Evolutionary conservation across 768 basidiomycete genomes (phyloP).

Genomic region (Podaxis carcinomalis): DNA sequence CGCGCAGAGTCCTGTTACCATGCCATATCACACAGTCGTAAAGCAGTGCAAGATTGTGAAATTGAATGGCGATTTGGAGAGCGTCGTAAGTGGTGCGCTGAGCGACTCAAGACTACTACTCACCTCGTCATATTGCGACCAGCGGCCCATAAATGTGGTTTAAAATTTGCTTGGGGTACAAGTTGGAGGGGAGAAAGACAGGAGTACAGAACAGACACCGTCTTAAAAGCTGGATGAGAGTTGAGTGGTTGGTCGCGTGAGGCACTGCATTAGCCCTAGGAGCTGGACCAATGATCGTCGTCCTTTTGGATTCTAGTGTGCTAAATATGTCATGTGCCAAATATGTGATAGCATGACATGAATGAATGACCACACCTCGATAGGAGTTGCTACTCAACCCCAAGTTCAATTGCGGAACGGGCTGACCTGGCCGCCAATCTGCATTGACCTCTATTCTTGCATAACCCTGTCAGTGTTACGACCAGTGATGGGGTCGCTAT

Average conservation of each 20-base stretch:
- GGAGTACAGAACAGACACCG: neutral
- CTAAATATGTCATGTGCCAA: neutral
- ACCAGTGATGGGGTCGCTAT: no score
- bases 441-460: no score
- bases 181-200: neutral
- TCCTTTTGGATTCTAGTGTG: neutral
- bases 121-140: conserved; percentile 45
- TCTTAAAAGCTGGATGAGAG: neutral
- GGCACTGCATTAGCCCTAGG: neutral
- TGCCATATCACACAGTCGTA: neutral
- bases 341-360: no score
- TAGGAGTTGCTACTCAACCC: neutral
- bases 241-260: neutral
- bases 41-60: neutral
- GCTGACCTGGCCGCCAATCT: neutral
- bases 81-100: neutral
- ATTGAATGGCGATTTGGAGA: neutral
- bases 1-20: conserved; percentile 41
- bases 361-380: no score
- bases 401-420: neutral
- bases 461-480: no score
- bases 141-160: conserved; percentile 26
- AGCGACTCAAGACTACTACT: neutral
- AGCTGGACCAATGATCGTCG: neutral
- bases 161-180: neutral